These are phyloP conservation scores for Avena sativa DNA, from an alignment of 176 grass and related monocot genomes.

Conservation along the genomic window DNA sequence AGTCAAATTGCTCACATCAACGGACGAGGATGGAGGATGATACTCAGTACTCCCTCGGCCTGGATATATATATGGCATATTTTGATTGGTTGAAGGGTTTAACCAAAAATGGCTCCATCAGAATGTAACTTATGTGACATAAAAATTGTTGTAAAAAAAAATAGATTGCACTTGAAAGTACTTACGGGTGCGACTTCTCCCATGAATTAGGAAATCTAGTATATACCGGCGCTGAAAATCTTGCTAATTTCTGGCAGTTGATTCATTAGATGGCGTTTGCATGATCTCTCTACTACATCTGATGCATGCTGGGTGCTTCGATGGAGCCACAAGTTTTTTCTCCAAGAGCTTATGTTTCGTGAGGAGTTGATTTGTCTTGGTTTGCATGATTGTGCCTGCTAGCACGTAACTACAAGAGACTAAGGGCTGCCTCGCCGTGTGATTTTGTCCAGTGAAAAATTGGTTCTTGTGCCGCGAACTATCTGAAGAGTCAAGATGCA, in stretches of 20 bases:
- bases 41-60: not conserved
- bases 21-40: not conserved
- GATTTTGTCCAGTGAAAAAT: not conserved
- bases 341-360: not conserved
- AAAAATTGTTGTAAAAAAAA: not conserved
- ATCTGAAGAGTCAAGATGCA: not conserved
- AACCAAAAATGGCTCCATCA: not conserved
- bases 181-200: not conserved
- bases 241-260: not conserved
- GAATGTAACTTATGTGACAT: not conserved
- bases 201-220: constrained; percentile 12
- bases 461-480: not conserved
- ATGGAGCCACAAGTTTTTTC: not conserved
- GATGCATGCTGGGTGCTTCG: not conserved
- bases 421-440: not conserved
- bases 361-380: not conserved
- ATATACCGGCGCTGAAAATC: not conserved
- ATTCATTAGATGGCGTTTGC: not conserved
- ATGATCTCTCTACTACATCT: not conserved
- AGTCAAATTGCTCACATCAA: constrained; percentile 16
- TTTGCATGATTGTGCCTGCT: not conserved
- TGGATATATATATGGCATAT: not conserved
- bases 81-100: not conserved
- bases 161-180: not conserved
- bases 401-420: not conserved